phyloP scores from a whole-genome alignment of 208 protist genomes.

The Trypanosoma brucei region DNA sequence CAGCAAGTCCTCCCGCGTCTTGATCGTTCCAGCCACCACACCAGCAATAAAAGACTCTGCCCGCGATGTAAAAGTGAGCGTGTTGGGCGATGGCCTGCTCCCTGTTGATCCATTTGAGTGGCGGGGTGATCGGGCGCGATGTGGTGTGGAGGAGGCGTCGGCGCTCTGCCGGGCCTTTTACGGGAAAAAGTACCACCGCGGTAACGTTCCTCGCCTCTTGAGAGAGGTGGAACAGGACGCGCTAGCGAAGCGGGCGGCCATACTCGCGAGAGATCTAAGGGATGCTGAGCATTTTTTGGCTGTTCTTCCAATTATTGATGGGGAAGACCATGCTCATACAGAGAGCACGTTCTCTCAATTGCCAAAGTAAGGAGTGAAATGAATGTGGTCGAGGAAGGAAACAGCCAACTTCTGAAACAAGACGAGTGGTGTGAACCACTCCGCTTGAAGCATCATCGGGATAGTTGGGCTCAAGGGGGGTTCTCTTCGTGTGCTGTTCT shows the following conservation, averaged over 20 bases:
- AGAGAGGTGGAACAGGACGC: constrained; percentile 63
- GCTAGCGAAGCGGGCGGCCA: constrained; percentile 60
- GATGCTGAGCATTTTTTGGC: constrained; percentile 77
- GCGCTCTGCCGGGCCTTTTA: constrained; percentile 67
- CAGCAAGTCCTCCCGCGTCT: constrained; percentile 17
- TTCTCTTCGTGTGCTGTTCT: neutral
- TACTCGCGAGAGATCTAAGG: constrained; percentile 55
- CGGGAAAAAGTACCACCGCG: constrained; percentile 81
- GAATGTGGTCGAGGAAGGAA: too few species aligned
- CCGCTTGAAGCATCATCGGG: too few species aligned
- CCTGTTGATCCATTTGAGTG: constrained; percentile 82
- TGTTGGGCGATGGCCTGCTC: constrained; percentile 72
- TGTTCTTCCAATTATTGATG: constrained; percentile 36
- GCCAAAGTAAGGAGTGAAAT: too few species aligned
- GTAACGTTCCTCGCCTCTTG: constrained; percentile 55
- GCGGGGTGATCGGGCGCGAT: constrained; percentile 66
- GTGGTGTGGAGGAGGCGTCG: constrained; percentile 70
- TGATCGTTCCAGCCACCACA: constrained; percentile 51
- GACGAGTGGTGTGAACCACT: too few species aligned
- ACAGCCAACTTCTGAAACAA: too few species aligned
- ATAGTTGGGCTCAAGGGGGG: too few species aligned
- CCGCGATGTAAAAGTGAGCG: constrained; percentile 35
- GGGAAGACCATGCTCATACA: constrained; percentile 11
- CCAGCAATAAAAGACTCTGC: constrained; percentile 61
- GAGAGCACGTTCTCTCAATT: too few species aligned